Conservation (phyloP, 208 protist genomes). For the Trypanosomatidae sp. region DNA sequence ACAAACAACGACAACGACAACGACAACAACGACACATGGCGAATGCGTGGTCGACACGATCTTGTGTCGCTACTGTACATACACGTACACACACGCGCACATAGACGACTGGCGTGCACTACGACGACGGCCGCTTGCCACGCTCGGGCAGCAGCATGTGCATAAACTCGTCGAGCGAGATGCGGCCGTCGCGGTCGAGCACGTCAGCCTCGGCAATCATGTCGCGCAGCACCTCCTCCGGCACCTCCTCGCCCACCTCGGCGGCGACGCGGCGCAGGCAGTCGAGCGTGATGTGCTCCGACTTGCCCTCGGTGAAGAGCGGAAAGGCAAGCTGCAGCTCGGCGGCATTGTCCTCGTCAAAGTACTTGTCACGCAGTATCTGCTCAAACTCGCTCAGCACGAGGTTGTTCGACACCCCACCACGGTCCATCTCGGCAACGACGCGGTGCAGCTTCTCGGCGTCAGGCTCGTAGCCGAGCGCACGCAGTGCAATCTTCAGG, state of each 20-base stretch:
- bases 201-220: constrained; percentile 94
- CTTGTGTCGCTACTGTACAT: no score
- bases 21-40: no score
- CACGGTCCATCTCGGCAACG: constrained; percentile 87
- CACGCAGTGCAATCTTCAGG: constrained; percentile 90
- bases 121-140: no score
- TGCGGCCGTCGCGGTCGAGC: constrained; percentile 87
- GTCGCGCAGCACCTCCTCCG: constrained; percentile 92
- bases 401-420: constrained; percentile 84
- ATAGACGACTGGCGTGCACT: no score
- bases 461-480: constrained; percentile 92
- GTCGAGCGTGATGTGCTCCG: constrained; percentile 92
- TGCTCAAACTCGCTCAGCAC: constrained; percentile 83
- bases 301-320: constrained; percentile 91
- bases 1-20: no score
- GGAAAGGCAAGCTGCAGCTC: constrained; percentile 91
- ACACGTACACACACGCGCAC: no score
- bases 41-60: no score
- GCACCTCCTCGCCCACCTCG: constrained; percentile 92
- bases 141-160: constrained; percentile 88
- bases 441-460: constrained; percentile 88
- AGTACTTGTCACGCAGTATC: constrained; percentile 86
- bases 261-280: constrained; percentile 91
- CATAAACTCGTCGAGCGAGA: constrained; percentile 92
- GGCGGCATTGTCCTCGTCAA: constrained; percentile 78